Evolutionary conservation across 2,329 filamentous ascomycete genomes (phyloP).

Genomic region (Diaporthe sp.): DNA sequence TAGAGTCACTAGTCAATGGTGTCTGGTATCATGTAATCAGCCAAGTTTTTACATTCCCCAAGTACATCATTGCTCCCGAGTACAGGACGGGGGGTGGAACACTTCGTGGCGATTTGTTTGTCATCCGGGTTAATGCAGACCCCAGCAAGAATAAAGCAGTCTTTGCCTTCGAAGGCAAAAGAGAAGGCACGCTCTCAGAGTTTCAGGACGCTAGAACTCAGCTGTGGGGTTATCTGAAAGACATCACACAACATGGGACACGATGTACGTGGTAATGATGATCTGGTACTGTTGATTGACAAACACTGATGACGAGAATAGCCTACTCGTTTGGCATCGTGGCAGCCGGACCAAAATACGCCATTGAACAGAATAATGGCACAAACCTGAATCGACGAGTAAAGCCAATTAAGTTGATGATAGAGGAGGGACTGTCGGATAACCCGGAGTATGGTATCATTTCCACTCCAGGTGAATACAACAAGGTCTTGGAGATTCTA

Average conservation of each 20-base stretch:
- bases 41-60: background rate
- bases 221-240: background rate
- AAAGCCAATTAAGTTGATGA: background rate
- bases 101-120: background rate
- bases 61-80: background rate
- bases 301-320: background rate
- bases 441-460: background rate
- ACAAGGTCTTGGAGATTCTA: background rate
- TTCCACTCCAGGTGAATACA: background rate
- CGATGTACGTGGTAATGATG: background rate
- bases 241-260: background rate
- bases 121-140: background rate
- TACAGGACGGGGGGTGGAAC: background rate
- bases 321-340: background rate
- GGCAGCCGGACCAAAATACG: background rate
- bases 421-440: background rate
- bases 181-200: background rate
- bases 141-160: background rate
- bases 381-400: background rate
- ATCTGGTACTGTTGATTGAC: background rate
- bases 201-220: background rate
- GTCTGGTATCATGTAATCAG: background rate
- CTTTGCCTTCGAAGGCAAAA: background rate
- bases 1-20: background rate
- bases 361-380: background rate